These are phyloP conservation scores for Malania oleifera DNA, from an alignment of 164 flowering plant species.

Conservation along the genomic window DNA sequence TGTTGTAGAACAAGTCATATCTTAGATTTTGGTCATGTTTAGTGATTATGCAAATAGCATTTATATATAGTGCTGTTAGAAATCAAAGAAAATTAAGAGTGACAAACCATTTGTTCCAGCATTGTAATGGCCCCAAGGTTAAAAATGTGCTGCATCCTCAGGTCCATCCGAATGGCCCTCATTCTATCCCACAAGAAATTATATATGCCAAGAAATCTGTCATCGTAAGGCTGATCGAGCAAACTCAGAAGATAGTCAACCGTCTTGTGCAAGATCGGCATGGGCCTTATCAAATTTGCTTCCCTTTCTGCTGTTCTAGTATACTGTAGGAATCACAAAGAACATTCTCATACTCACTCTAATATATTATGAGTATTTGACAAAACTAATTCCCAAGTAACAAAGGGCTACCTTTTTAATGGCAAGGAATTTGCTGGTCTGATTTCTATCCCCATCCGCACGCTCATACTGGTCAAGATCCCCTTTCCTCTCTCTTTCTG, in stretches of 20 bases:
- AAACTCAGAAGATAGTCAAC: slow-evolving; percentile 71
- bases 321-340: slow-evolving; percentile 56
- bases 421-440: slow-evolving; percentile 68
- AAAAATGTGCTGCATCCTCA: slow-evolving; percentile 94
- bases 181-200: slow-evolving; percentile 99
- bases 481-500: slow-evolving; percentile 92
- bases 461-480: slow-evolving; percentile 95
- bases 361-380: background rate
- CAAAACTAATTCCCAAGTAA: background rate
- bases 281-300: slow-evolving; percentile 78
- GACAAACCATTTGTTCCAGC: slow-evolving; percentile 96
- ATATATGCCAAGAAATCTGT: slow-evolving; percentile 71
- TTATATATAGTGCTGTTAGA: background rate
- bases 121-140: slow-evolving; percentile 60
- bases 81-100: background rate
- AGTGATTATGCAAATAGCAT: slow-evolving; percentile 1
- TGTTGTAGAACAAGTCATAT: background rate
- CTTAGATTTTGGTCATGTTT: background rate
- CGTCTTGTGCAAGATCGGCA: slow-evolving; percentile 89
- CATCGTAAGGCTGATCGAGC: slow-evolving; percentile 79
- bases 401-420: slow-evolving; percentile 74
- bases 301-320: slow-evolving; percentile 94
- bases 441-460: slow-evolving; percentile 90
- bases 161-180: slow-evolving; percentile 94
- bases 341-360: slow-evolving; percentile 19